A percentile compares a stretch with the other conserved stretches of the same genome.
phyloP scores from a whole-genome alignment of 257 asterid species.

The Solanum bulbocastanum region DNA sequence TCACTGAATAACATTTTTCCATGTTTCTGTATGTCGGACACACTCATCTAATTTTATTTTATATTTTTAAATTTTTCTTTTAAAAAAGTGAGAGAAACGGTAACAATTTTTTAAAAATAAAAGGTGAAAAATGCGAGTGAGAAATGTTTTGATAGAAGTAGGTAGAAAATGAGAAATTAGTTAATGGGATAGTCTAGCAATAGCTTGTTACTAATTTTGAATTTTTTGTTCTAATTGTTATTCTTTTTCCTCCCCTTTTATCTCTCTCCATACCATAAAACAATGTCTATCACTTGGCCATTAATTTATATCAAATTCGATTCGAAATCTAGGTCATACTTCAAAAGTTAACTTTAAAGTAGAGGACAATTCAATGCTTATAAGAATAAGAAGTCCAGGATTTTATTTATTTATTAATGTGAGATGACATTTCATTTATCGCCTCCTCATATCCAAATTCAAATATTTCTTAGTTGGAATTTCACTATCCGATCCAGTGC shows the following conservation, averaged over 20 bases:
- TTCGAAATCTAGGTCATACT: rapidly evolving
- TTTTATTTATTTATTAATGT: neutral
- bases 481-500: neutral
- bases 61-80: too few species aligned
- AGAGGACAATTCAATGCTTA: too few species aligned
- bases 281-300: neutral
- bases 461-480: neutral
- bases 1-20: slow-evolving; percentile 54
- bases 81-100: neutral
- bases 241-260: neutral
- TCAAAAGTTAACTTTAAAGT: too few species aligned
- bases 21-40: neutral
- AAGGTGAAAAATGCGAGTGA: neutral
- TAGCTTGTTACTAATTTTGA: neutral
- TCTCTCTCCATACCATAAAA: neutral
- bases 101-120: neutral
- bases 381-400: too few species aligned
- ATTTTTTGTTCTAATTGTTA: neutral
- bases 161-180: neutral
- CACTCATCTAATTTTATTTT: neutral
- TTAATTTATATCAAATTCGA: too few species aligned
- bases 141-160: too few species aligned
- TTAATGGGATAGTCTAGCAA: neutral
- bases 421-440: neutral
- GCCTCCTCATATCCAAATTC: neutral